Base-by-base conservation (phyloP, 148 eudicot genomes). In the Dysphania ambrosioides region DNA sequence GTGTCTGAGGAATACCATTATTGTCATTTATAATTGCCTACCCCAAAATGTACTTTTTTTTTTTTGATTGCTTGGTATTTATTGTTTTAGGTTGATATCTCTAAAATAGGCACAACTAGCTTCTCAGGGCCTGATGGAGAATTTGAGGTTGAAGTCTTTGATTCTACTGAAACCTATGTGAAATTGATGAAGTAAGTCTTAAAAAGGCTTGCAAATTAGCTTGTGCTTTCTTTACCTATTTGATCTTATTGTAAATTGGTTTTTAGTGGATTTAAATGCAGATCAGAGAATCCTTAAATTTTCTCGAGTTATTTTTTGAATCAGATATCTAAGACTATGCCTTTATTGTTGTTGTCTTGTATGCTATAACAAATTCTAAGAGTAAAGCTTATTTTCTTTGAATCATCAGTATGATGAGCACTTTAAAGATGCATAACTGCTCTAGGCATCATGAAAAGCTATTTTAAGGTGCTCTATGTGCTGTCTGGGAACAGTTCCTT, bases 121-220 rank as follows among this genome's bases (percentile, higher is more conserved):
- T 92, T 92, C 85, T 44, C 84, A 16, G 99, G 99, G 36, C 96
- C 99, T 40, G 90, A 92, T 69, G 99, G 97, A 47, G 86, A 81
- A 75, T 95, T 95, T 73, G 94, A 95, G 59, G 96, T 95, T 81
- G 97, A 95, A 78, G 89, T 95, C 77, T 95, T 95, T 83, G 99
- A 95, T 87, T 79, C 99, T 72, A 86, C 99, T 59, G 91, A 86
- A 72, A 96, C 93, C 51, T 95, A 92, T 81, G 91, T 90, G 81
- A 83, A 85, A 76, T 78, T 95, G 83, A 90, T 95, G 99, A 95
- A 92, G 99, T 95, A 90, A 78, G 96, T 65, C 35, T 56, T 30
- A 34, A 56, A 29, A 32, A 59, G 72, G 66, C 24, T 41, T 72
- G 35, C 24, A 36, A 23, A 65, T 63, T 11, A 27, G 12, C 26